Evolutionary conservation across 2,329 filamentous ascomycete species (phyloP).

Genomic region (Botrytis galanthina): DNA sequence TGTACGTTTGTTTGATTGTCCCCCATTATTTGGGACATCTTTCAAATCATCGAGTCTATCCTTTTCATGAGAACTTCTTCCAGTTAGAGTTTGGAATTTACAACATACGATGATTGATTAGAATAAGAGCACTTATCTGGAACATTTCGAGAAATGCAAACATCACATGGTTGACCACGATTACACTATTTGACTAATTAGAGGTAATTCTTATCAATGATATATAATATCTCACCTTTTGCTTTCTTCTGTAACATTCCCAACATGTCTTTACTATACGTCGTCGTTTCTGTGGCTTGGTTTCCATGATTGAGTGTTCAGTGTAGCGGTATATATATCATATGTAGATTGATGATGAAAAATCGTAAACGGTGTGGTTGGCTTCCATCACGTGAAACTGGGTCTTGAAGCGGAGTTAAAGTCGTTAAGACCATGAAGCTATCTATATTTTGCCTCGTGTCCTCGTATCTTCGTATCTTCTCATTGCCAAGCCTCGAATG

Average conservation of each 20-base stretch:
- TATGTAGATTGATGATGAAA: background rate
- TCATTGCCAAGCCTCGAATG: background rate
- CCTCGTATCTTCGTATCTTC: background rate
- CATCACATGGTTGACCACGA: slow-evolving; percentile 33
- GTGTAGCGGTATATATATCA: background rate
- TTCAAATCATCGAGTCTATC: slow-evolving; percentile 4
- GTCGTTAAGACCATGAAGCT: background rate
- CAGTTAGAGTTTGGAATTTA: background rate
- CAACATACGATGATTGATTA: slow-evolving; percentile 54
- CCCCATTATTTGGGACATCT: background rate
- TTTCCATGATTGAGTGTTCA: background rate
- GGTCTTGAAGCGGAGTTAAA: background rate
- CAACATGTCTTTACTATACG: slow-evolving; percentile 59
- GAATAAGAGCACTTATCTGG: slow-evolving; percentile 54
- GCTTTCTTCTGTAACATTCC: slow-evolving; percentile 45
- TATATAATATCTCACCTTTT: slow-evolving; percentile 19
- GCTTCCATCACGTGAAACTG: background rate
- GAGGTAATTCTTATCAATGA: background rate
- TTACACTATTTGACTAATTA: slow-evolving; percentile 12
- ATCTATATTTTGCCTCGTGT: background rate
- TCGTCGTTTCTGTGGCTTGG: slow-evolving; percentile 46
- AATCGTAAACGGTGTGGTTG: background rate
- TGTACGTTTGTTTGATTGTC: slow-evolving; percentile 41
- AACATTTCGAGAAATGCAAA: slow-evolving; percentile 40
- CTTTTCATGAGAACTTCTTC: background rate